A percentile compares a stretch with the other conserved stretches of the same genome.
Evolutionary conservation across 768 basidiomycete species (phyloP).

Genomic region (Macrolepiota dolichaula): DNA sequence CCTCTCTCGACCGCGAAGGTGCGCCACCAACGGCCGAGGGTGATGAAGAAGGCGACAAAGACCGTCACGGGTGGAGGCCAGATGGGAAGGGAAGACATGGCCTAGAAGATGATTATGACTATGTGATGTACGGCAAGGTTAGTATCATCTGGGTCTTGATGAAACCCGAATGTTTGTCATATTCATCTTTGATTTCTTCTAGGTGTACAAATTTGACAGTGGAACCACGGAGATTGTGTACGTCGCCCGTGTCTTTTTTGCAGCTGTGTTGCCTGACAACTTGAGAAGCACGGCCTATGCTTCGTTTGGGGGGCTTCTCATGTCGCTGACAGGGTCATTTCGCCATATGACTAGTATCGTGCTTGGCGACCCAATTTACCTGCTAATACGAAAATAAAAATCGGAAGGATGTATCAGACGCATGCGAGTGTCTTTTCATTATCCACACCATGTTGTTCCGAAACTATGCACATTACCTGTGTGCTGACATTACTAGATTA

Average conservation of each 20-base stretch:
- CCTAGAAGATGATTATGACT: conserved; percentile 94
- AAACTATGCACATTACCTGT: neutral
- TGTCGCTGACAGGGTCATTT: conserved; percentile 91
- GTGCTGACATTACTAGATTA: neutral
- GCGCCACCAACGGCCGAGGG: conserved; percentile 42
- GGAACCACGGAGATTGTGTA: conserved; percentile 83
- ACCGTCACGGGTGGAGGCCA: conserved; percentile 79
- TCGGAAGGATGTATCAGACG: neutral
- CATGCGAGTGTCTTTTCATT: neutral
- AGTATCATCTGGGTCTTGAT: conserved; percentile 15
- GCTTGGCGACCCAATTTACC: conserved; percentile 88
- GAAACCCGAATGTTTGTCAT: neutral
- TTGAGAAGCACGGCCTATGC: conserved; percentile 82
- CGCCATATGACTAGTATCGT: conserved; percentile 91
- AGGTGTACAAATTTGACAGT: conserved; percentile 98
- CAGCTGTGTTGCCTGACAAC: conserved; percentile 12
- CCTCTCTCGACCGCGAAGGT: conserved; percentile 65
- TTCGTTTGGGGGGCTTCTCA: conserved; percentile 92
- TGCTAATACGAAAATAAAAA: conserved; percentile 73
- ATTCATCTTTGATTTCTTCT: neutral
- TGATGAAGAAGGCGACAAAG: conserved; percentile 64
- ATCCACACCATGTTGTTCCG: conserved; percentile 13
- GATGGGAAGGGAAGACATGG: conserved; percentile 79
- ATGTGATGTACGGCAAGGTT: conserved; percentile 99
- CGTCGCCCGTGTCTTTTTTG: conserved; percentile 24